Evolutionary conservation across 768 basidiomycete genomes (phyloP).

Genomic region (Brasilioporus rufonigricans): DNA sequence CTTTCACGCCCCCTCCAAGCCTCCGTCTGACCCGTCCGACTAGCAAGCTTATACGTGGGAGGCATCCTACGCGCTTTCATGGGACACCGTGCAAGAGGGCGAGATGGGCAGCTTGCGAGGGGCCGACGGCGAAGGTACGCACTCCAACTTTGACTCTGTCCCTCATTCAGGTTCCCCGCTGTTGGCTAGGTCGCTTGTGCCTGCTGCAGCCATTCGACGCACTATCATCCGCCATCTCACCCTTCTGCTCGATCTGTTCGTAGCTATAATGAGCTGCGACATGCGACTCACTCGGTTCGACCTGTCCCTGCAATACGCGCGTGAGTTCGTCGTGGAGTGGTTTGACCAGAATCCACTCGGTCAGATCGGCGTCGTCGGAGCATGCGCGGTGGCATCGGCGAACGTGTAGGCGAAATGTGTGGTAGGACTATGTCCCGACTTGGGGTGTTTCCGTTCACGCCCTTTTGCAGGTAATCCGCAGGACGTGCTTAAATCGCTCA

Average conservation of each 20-base stretch:
- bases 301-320: constrained; percentile 82
- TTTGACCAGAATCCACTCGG: constrained; percentile 99
- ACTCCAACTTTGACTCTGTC: not conserved
- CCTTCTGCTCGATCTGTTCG: constrained; percentile 87
- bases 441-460: constrained; percentile 2
- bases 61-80: constrained; percentile 88
- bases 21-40: constrained; percentile 5
- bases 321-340: constrained; percentile 94
- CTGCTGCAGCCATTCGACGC: constrained; percentile 84
- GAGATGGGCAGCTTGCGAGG: constrained; percentile 85
- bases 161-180: constrained; percentile 1
- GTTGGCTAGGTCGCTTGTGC: constrained; percentile 65
- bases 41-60: constrained; percentile 95
- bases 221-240: constrained; percentile 96
- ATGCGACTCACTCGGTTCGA: constrained; percentile 95
- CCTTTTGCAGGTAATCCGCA: constrained; percentile 80
- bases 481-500: constrained; percentile 85
- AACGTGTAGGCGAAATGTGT: constrained; percentile 89
- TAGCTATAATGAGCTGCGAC: constrained; percentile 93
- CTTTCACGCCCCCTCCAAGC: not conserved
- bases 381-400: constrained; percentile 88
- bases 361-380: constrained; percentile 94
- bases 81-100: constrained; percentile 98
- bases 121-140: constrained; percentile 78
- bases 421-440: constrained; percentile 46